Percentiles rank a stretch among this genome's conserved stretches.
These are phyloP conservation scores for Osmanthus fragrans DNA, from an alignment of 257 asterid species.

Conservation along the genomic window DNA sequence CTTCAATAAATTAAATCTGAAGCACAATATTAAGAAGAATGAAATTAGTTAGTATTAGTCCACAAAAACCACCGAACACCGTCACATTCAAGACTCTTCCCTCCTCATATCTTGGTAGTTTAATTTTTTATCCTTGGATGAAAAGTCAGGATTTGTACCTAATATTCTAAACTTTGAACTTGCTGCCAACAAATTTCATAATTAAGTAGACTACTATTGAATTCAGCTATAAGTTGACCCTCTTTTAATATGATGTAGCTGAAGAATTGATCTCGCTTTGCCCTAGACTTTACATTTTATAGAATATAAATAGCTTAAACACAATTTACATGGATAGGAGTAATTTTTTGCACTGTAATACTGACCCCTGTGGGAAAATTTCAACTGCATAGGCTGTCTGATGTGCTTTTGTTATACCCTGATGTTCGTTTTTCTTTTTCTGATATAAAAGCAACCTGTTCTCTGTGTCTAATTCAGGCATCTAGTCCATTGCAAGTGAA, in stretches of 20 bases:
- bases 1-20: neutral
- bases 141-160: neutral
- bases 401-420: conserved; percentile 14
- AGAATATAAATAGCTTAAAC: neutral
- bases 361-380: neutral
- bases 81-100: neutral
- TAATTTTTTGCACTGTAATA: neutral
- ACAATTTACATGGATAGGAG: conserved; percentile 11
- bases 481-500: conserved; percentile 95
- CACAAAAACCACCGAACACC: neutral
- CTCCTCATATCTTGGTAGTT: neutral
- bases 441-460: conserved; percentile 34
- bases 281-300: conserved; percentile 6
- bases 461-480: conserved; percentile 66
- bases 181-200: neutral
- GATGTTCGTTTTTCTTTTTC: conserved; percentile 27
- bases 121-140: neutral
- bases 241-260: conserved; percentile 17
- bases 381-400: conserved; percentile 2
- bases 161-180: neutral
- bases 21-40: neutral
- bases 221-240: conserved; percentile 10
- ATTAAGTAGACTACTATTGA: neutral
- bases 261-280: conserved; percentile 8
- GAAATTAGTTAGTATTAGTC: neutral